Base-by-base conservation (phyloP, 2,329 filamentous ascomycete genomes). In the Aspergillus brasiliensis region DNA sequence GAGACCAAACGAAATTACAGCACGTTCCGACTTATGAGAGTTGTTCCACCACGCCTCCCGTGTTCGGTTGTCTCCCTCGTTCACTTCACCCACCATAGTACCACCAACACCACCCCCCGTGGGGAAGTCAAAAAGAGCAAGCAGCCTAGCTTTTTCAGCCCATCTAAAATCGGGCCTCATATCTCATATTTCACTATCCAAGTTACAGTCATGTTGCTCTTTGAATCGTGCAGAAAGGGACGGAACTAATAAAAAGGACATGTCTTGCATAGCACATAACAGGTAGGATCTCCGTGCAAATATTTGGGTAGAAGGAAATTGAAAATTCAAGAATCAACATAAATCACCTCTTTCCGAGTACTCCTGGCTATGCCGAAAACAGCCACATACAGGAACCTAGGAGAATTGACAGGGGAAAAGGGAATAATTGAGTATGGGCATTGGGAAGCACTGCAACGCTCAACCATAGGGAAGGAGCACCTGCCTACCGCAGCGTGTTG, bases 331-430 rank as follows among this genome's bases (percentile, higher is more conserved):
- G 61, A 61, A 66, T 56, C 47, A 61, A 57, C 57, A 61, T 52
- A 57, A 59, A 63, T 61, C 65, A 68, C 63, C 65, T 72, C 69
- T 71, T 73, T 70, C 65, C 64, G 64, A 62, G 63, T 68, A 67
- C 69, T 69, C 71, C 70, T 68, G 65, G 67, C 67, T 69, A 73
- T 74, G 72, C 69, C 64, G 63, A 65, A 69, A 63, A 60, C 60
- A 64, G 60, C 56, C 59, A 59, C 53, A 62, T 59, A 61, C 58
- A 62, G 51, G 48, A 58, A 58, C 57, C 19, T 55, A 48, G 58
- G 56, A 55, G 54, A 55, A 57, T 53, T 37, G 59, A 58, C 31
- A 56, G 59, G 44, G 56, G 48, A 58, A 56, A 60, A 15, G 59
- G 59, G 47, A 23, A 47, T 57, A 56, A 52, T 55, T 54, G 46